Evolutionary conservation across 106 monocot species (phyloP), one percentile per base, ranked within the genome.

Genomic region (Dioscorea alata): DNA sequence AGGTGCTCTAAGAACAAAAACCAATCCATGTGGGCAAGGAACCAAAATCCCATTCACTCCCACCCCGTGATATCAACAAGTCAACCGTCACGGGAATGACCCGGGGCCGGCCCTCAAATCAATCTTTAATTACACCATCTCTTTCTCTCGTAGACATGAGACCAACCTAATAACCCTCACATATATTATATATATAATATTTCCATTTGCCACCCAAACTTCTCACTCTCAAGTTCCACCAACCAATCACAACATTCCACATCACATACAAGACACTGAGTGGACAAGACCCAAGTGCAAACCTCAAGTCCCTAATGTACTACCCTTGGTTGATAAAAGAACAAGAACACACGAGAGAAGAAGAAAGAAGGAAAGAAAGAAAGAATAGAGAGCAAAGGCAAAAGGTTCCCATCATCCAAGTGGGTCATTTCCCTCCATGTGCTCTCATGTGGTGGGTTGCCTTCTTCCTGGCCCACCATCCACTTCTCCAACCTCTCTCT

Each of bases 371-470:
- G 13, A 54, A 14, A 18, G 54, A 54, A 19, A 19, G 54, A 54
- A 6, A 54, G 54, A 54, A 54, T 54, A 54, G 19, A 54, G 19
- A 19, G 54, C 54, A 54, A 54, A 54, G 15, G 54, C 19, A 54
- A 54, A 54, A 54, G 54, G 54, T 54, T 54, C 54, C 54, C 19
- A 54, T 54, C 54, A 54, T 54, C 54, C 54, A 54, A 60, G 72
- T 63, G 72, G 72, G 72, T 72, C 72, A 52, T 50, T 42, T 72
- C 60, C 16, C 5, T 42, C 72, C 72, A 73, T 65, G 73, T 73
- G 73, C 73, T 18, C 4, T 64, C 73, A 73, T 73, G 73, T 73
- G 73, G 73, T 73, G 62, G 63, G 63, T 73, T 65, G 73, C 54
- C 49, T n/a, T 20, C 63, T 20, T 50, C 35, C 1, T 18, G 64